Conservation (phyloP, 192 early-diverging fungal genomes). For the Powellomyces hirtus region DNA sequence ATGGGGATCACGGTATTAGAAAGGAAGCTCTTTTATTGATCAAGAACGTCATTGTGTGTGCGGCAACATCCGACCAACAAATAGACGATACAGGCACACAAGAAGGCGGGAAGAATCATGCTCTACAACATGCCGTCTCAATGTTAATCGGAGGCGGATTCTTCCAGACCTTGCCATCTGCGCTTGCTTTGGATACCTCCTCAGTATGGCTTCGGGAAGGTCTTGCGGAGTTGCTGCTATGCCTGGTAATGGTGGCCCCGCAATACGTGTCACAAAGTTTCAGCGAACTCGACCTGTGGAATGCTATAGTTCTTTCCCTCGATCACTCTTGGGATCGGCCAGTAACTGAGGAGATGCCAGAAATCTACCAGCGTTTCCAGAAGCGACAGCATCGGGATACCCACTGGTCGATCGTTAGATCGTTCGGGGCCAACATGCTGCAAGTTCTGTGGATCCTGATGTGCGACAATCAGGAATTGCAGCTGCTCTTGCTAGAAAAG, state of each 20-base stretch:
- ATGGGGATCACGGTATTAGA: slow-evolving; percentile 15
- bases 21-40: slow-evolving; percentile 38
- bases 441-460: neutral
- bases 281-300: neutral
- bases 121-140: neutral
- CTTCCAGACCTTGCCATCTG: neutral
- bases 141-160: neutral
- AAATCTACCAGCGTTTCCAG: neutral
- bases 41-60: slow-evolving; percentile 35
- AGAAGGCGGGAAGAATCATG: no score
- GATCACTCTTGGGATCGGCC: neutral
- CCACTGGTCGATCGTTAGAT: no score
- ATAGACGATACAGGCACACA: neutral
- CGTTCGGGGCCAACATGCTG: neutral
- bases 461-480: neutral
- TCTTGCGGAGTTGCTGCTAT: neutral
- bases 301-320: neutral
- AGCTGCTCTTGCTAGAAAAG: neutral
- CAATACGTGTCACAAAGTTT: neutral
- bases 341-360: no score
- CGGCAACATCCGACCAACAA: neutral
- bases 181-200: neutral
- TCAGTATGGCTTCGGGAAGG: neutral
- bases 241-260: neutral
- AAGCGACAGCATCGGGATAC: no score